phyloP scores from a whole-genome alignment of 1,139 yeast genomes.

The Candida buenavistaensis region DNA sequence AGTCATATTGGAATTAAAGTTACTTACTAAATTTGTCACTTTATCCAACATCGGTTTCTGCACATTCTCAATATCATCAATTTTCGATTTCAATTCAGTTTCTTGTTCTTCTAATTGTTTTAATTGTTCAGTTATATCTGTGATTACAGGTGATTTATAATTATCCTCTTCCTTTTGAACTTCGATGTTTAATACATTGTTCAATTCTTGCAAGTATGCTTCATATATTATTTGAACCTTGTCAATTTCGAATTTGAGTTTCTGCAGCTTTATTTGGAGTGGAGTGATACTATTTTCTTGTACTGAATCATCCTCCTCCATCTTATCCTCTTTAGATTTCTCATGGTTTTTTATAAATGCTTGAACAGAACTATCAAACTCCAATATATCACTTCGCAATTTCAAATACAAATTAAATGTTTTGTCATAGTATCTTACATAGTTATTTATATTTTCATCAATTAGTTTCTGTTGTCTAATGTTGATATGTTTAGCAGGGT shows the following conservation, averaged over 20 bases:
- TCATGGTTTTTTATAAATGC: not conserved
- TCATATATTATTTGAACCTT: constrained; percentile 25
- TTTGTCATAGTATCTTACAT: constrained; percentile 37
- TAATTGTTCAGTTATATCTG: constrained; percentile 17
- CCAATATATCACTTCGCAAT: constrained; percentile 35
- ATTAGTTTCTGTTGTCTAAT: constrained; percentile 21
- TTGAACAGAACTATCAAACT: constrained; percentile 13
- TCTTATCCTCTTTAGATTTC: not conserved
- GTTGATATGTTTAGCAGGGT: constrained; percentile 8
- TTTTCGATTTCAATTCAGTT: constrained; percentile 19
- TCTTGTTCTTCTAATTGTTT: constrained; percentile 21
- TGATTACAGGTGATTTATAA: constrained; percentile 22
- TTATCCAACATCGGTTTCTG: constrained; percentile 41
- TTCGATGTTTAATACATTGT: constrained; percentile 20
- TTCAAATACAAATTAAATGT: constrained; percentile 31
- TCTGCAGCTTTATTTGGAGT: constrained; percentile 9
- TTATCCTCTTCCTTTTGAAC: constrained; percentile 16
- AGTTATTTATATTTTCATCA: constrained; percentile 31
- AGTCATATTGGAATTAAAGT: constrained; percentile 23
- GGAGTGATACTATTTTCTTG: not conserved
- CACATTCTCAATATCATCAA: constrained; percentile 28
- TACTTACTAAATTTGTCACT: constrained; percentile 27
- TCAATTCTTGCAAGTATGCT: constrained; percentile 25
- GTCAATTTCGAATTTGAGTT: constrained; percentile 29
- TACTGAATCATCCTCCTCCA: not conserved